Evolutionary conservation across 352 stramenopile species (phyloP).

Genomic region (Globisporangium spiculum): DNA sequence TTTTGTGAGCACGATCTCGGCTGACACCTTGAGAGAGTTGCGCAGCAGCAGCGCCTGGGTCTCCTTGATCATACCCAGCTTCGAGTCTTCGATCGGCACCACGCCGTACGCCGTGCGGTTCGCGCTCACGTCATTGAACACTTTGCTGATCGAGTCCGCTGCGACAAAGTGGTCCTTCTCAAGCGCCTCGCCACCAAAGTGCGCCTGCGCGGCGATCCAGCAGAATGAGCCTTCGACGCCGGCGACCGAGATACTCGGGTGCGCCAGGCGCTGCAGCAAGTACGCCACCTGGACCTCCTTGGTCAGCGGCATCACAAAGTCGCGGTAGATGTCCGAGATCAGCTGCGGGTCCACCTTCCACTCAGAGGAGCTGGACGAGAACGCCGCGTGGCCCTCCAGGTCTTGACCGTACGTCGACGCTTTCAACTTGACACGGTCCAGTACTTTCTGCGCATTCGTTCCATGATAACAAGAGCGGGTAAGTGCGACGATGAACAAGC

Average conservation of each 20-base stretch:
- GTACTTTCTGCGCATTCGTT: slow-evolving; percentile 52
- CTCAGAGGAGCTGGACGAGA: slow-evolving; percentile 28
- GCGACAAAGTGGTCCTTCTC: slow-evolving; percentile 51
- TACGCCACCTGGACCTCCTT: slow-evolving; percentile 98
- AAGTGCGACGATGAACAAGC: background rate
- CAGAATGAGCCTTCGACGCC: slow-evolving; percentile 72
- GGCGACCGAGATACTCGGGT: slow-evolving; percentile 72
- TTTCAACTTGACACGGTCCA: slow-evolving; percentile 94
- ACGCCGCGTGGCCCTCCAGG: slow-evolving; percentile 43
- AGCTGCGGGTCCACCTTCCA: slow-evolving; percentile 95
- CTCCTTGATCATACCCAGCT: slow-evolving; percentile 83
- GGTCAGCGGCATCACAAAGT: slow-evolving; percentile 98
- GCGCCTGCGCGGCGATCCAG: slow-evolving; percentile 63
- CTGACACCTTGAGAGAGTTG: slow-evolving; percentile 74
- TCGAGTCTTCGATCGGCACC: slow-evolving; percentile 85
- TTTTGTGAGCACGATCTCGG: slow-evolving; percentile 68
- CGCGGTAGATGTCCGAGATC: slow-evolving; percentile 95
- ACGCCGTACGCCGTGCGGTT: slow-evolving; percentile 85
- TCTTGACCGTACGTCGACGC: slow-evolving; percentile 95
- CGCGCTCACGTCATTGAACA: slow-evolving; percentile 76
- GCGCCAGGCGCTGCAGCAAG: slow-evolving; percentile 78
- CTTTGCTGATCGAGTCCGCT: slow-evolving; percentile 61
- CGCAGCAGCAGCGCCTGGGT: slow-evolving; percentile 72
- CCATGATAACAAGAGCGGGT: background rate
- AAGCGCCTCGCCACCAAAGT: slow-evolving; percentile 55